Evolutionary conservation across 1,284 basidiomycete genomes (phyloP), one percentile per base, ranked within the genome.

Genomic region (Amylostereum areolatum): DNA sequence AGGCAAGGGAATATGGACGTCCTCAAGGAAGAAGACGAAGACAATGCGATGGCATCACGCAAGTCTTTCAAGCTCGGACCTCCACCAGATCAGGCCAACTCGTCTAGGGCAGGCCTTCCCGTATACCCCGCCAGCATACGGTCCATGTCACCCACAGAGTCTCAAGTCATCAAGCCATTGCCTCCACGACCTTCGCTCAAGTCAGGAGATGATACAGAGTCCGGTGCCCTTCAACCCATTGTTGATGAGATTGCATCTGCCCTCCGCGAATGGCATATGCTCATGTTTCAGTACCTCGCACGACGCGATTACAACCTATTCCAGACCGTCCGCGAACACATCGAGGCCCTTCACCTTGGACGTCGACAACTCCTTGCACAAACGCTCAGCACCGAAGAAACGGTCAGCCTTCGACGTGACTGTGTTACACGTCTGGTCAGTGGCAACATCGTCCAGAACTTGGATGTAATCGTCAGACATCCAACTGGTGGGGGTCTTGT

Each of bases 231-330:
- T 9, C 94, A 97, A 63, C 96, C 95, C 1, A 85, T 98, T 60
- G 83, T 98, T 47, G 96, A 99, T 67, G 96, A 99, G 70, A 97
- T 99, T 58, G 91, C 96, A 0, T 96, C 93, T 24, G 94, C 96
- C 0, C 72, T 98, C 39, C 83, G 95, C 34, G 96, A 98, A 77
- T 98, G 95, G 93, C 89, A 94, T 62, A 81, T 82, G 29, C 77
- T 96, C 30, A 87, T 97, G 77, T 95, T 94, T 61, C 84, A 86
- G 49, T 95, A 97, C 66, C 85, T 99, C 28, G 84, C 86, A 3
- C 77, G 82, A 46, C 81, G 93, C 50, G 90, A 98, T 62, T 99
- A 99, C 71, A 80, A 80, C 39, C 80, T 96, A 18, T 97, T 98
- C 68, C 82, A 88, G 56, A 75, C 82, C 4, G 92, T 98, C 43